phyloP scores from a whole-genome alignment of 345 rosid species.

The Brassica nigra region DNA sequence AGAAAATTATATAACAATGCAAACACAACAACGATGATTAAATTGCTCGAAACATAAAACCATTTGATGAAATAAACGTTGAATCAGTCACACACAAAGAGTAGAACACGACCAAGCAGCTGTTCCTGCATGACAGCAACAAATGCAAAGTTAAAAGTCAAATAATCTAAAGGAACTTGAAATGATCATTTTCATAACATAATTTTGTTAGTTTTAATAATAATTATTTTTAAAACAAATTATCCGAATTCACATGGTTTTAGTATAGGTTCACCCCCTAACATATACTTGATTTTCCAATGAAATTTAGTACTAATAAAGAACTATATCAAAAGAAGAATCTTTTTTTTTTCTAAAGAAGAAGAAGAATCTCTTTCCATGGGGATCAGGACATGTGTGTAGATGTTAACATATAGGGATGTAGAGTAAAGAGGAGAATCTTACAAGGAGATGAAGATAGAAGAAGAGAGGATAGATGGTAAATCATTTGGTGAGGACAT shows the following conservation, averaged over 20 bases:
- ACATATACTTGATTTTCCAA: not conserved
- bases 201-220: not conserved
- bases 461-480: constrained; percentile 15
- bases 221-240: not conserved
- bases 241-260: not conserved
- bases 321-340: not conserved
- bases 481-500: constrained; percentile 64
- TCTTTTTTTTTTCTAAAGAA: not conserved
- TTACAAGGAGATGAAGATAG: constrained; percentile 24
- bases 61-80: not conserved
- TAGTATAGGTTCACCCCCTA: no score
- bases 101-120: constrained; percentile 34
- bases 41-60: not conserved
- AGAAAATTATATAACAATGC: not conserved
- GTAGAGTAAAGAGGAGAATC: not conserved
- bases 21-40: not conserved
- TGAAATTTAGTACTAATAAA: not conserved
- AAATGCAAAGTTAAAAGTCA: not conserved
- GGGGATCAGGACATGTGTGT: not conserved
- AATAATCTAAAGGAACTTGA: not conserved
- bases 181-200: not conserved
- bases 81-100: constrained; percentile 9
- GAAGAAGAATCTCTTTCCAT: not conserved
- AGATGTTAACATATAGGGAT: not conserved
- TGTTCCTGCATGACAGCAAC: constrained; percentile 27